Conservation (phyloP, 2,329 filamentous ascomycete species). For the Ophiostoma piceae region DNA sequence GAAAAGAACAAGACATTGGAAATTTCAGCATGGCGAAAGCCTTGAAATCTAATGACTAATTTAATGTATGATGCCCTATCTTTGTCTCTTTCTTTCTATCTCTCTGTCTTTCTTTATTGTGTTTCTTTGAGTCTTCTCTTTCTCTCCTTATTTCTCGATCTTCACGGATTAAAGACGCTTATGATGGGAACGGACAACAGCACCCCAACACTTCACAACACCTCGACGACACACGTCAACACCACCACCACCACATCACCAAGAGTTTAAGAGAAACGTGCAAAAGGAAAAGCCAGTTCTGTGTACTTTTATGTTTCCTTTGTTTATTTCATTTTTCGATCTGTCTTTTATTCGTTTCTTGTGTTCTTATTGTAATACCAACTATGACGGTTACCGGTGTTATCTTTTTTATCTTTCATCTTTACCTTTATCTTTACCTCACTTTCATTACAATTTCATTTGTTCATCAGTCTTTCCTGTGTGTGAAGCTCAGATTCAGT, state of each 20-base stretch:
- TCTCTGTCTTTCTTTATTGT: background rate
- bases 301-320: slow-evolving; percentile 13
- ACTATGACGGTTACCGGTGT: slow-evolving; percentile 8
- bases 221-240: background rate
- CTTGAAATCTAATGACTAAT: slow-evolving; percentile 7
- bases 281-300: slow-evolving; percentile 8
- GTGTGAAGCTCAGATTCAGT: background rate
- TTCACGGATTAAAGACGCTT: background rate
- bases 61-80: slow-evolving; percentile 7
- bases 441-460: background rate
- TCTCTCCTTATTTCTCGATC: background rate
- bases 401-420: background rate
- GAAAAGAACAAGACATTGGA: slow-evolving; percentile 14
- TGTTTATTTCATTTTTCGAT: slow-evolving; percentile 1
- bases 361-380: slow-evolving; percentile 17
- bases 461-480: background rate
- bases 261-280: slow-evolving; percentile 8
- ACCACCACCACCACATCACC: slow-evolving; percentile 2
- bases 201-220: background rate
- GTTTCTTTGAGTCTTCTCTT: background rate
- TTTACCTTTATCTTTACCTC: background rate
- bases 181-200: slow-evolving; percentile 7
- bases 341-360: background rate
- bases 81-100: background rate
- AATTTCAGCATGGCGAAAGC: slow-evolving; percentile 1